Conservation (phyloP, 306 rosid species). For the Quercus bicolor region DNA sequence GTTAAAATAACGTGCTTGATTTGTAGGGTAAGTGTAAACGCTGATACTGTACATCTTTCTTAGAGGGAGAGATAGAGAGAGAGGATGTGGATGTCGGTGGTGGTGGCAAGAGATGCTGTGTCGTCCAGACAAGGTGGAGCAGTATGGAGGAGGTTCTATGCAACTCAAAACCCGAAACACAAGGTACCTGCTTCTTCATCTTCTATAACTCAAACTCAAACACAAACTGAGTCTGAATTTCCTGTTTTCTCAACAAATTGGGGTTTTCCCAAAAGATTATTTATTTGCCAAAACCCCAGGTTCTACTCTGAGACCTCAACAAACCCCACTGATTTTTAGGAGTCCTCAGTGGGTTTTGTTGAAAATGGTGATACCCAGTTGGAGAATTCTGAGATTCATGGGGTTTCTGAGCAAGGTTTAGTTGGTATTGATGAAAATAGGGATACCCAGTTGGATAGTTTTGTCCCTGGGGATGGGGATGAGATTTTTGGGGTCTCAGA, state of each 20-base stretch:
- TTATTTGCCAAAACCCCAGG: constrained; percentile 4
- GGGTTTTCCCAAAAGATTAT: not conserved
- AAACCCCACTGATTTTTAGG: not conserved
- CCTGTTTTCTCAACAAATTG: not conserved
- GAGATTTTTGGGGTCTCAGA: constrained; percentile 17
- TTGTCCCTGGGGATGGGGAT: constrained; percentile 10
- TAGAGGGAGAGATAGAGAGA: not conserved
- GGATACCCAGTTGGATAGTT: not conserved
- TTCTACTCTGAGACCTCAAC: constrained; percentile 32
- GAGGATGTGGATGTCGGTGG: constrained; percentile 30
- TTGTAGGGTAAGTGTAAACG: too few species aligned
- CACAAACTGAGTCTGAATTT: not conserved
- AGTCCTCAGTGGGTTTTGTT: constrained; percentile 3
- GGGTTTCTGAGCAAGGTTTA: not conserved
- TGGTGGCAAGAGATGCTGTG: constrained; percentile 27
- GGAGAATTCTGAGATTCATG: constrained; percentile 1
- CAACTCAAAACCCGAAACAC: constrained; percentile 15
- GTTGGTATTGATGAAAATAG: constrained; percentile 4
- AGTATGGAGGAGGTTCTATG: constrained; percentile 6
- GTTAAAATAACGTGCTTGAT: too few species aligned
- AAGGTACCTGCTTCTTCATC: constrained; percentile 14
- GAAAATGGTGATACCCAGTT: constrained; percentile 15
- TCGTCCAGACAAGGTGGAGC: not conserved
- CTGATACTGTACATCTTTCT: too few species aligned
- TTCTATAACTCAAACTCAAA: constrained; percentile 4